Evolutionary conservation across 2,329 filamentous ascomycete species (phyloP), one percentile per base, ranked within the genome.

Genomic region (Claviceps spartinae): DNA sequence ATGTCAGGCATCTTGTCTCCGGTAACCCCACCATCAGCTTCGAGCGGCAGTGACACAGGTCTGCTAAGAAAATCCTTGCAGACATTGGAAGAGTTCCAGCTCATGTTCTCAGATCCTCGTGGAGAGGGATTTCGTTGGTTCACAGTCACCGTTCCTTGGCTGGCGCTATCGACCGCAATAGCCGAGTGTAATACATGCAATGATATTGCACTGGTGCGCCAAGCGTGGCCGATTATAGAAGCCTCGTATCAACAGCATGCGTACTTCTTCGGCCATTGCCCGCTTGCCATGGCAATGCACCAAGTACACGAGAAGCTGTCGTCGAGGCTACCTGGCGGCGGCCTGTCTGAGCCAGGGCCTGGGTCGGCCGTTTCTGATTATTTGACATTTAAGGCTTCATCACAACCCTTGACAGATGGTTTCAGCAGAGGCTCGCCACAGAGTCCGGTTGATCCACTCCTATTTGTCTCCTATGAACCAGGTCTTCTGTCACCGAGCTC

Each of bases 81-180:
- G 4, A 49, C 48, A 4, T 48, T 56, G 2, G 52, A 54, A 14
- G 55, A 52, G 16, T 48, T 49, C 1, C 48, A 48, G 6, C 42
- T 56, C 2, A 47, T 56, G 26, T 52, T 49, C n/a, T 54, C 55
- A 5, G 55, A 56, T 45, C 37, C 54, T 13, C 55, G 55, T 3
- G 54, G 52, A 2, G 54, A 56, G 20, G 52, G 47, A 3, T 56
- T 54, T 26, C 47, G 54, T 8, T 56, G 55, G 55, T 55, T 50
- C 11, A 45, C 53, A 20, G 18, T 34, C 5, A 53, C 45, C 3
- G 47, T 55, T 11, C 54, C 53, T 18, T 52, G 49, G 55, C 53
- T 55, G 34, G 47, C 54, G n/a, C 40, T 56, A 3, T 54, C 54
- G 5, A 51, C 51, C 5, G 49, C 55, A 11, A 50, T 56, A 30